Evolutionary conservation across 2,329 filamentous ascomycete genomes (phyloP), one percentile per base, ranked within the genome.

Genomic region (Fusarium liriodendri): DNA sequence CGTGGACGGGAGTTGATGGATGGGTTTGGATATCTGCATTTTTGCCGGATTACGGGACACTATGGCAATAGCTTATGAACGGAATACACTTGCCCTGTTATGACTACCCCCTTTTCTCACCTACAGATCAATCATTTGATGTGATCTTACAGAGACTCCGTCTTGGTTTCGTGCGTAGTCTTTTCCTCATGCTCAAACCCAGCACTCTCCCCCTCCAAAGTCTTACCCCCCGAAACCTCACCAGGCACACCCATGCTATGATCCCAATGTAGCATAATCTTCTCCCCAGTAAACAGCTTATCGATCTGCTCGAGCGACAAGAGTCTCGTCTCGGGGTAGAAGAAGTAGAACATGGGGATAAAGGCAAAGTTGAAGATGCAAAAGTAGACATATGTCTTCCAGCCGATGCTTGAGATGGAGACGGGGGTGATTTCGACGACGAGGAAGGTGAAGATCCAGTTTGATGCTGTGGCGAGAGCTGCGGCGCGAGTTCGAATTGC

Each of bases 231-330:
- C 14, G 72, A 63, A 20, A 70, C 66, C 20, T 81, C 80, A 37
- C 79, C 79, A 9, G 78, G 75, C 3, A 76, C 71, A 27, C 80
- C 80, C 80, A 82, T 82, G 45, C 77, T 79, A 47, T 73, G 68
- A 27, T 80, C 75, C 80, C 80, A 82, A 40, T 81, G 75, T 33
- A 81, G 70, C 68, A 79, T 68, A 6, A 81, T 60, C 72, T 80
- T 82, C 10, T 73, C 70, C 1, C 80, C 79, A 4, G 80, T 83
- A 62, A 83, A 83, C 2, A 83, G 73, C 59, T 77, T 78, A 55
- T 87, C 85, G 58, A 89, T 84, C 76, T 88, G 85, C 76, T 89
- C 87, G 1, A 89, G 82, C 25, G 83, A 83, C 9, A 87, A 78
- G 0, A 84, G 82, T 33, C 84, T 84, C 0, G 87, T 88, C 72